Evolutionary conservation across 768 basidiomycete genomes (phyloP), one percentile per base, ranked within the genome.

Genomic region (Leucocoprinus leucothites): DNA sequence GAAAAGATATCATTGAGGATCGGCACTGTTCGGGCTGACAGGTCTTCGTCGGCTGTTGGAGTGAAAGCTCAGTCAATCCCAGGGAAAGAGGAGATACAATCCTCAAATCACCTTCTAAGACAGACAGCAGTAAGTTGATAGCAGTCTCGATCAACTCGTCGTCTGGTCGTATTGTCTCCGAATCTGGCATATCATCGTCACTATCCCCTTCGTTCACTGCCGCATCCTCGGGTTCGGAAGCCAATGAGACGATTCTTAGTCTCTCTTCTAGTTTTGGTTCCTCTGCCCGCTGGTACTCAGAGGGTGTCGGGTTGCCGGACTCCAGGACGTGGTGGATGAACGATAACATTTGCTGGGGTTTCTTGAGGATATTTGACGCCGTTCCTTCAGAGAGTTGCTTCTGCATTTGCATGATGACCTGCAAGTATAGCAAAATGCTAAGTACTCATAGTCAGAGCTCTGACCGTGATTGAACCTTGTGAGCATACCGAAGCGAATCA

Each of bases 351-450:
- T 94, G 84, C 9, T 78, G 78, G 0, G 91, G 88, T 56, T 87
- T 81, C 38, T 68, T 70, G 16, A 82, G 65, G 26, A 94, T 81
- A 57, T 78, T 84, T 3, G 79, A 76, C 0, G 82, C 74, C 14
- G 79, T 75, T 19, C 79, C 77, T 40, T 77, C 73, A 0, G 85
- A 79, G 3, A 92, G 71, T 49, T 84, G 78, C 1, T 82, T 75
- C 65, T 94, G 90, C 76, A 97, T 87, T 61, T 88, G 84, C 58
- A 94, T 75, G 31, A 92, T 82, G 34, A 96, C 74, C 64, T 95
- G 92, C 21, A 96, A 77, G 60, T 84, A 84, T 4, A 89, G 74
- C 31, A 98, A 63, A 0, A 84, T 81, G 58, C 89, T 91, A 53
- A 34, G 3, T 13, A n/a, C 38, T 9, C 31, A 35, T 21, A 13